phyloP scores from a whole-genome alignment of 148 eudicot genomes.

The Bassia scoparia region DNA sequence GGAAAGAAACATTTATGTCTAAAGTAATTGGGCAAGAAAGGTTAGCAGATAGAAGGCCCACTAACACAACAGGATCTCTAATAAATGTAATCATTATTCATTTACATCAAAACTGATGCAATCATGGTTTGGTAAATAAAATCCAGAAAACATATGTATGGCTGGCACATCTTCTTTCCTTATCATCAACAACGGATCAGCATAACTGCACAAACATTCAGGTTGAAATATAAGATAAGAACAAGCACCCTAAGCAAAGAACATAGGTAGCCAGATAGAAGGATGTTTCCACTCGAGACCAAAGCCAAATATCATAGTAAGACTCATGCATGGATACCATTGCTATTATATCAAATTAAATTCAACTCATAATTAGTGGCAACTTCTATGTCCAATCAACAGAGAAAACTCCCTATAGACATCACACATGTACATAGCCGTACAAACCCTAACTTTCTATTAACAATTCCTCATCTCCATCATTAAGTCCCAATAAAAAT shows the following conservation, averaged over 20 bases:
- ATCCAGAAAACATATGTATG: not conserved
- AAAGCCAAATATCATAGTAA: not conserved
- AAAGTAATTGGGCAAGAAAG: constrained; percentile 11
- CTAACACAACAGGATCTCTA: constrained; percentile 17
- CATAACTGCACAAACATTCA: not conserved
- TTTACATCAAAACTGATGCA: constrained; percentile 15
- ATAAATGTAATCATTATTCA: constrained; percentile 18
- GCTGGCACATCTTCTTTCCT: constrained; percentile 1
- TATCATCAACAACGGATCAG: not conserved
- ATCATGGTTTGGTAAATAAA: constrained; percentile 16
- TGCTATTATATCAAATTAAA: not conserved
- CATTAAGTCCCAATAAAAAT: constrained; percentile 1
- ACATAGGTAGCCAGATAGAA: too few species aligned
- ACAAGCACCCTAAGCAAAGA: too few species aligned
- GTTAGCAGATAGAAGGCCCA: constrained; percentile 24
- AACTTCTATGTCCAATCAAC: constrained; percentile 22
- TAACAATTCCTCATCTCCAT: too few species aligned
- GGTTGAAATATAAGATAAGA: not conserved
- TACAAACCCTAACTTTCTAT: constrained; percentile 15
- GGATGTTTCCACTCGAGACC: not conserved
- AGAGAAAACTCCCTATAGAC: constrained; percentile 10
- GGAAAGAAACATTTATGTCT: constrained; percentile 8
- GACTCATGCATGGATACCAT: not conserved
- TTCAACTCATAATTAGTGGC: constrained; percentile 6
- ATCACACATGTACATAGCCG: constrained; percentile 27